Evolutionary conservation across 352 stramenopile species (phyloP).

Genomic region (Globisporangium canariense): DNA sequence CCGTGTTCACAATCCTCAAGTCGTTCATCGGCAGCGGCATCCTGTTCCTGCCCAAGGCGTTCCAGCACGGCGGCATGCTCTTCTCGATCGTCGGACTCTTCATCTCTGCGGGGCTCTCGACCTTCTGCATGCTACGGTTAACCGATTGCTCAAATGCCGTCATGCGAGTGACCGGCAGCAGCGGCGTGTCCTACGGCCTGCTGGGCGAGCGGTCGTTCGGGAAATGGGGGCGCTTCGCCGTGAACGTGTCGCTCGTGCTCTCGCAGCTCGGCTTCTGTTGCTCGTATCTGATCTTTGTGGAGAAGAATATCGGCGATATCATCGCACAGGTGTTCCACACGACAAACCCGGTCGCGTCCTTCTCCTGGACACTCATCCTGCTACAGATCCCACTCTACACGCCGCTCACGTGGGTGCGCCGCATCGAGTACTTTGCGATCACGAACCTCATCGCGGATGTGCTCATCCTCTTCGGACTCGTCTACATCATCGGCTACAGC

Average conservation of each 20-base stretch:
- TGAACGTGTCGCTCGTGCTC: constrained; percentile 69
- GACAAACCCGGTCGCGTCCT: constrained; percentile 38
- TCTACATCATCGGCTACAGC: constrained; percentile 60
- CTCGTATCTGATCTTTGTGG: constrained; percentile 75
- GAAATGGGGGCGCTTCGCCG: constrained; percentile 38
- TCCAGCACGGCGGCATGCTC: constrained; percentile 65
- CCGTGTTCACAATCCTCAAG: constrained; percentile 69
- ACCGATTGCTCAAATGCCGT: constrained; percentile 49
- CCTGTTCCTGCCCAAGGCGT: constrained; percentile 64
- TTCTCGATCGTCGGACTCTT: constrained; percentile 54
- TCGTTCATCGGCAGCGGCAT: constrained; percentile 71
- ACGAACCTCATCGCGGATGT: constrained; percentile 64
- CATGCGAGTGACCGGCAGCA: constrained; percentile 19
- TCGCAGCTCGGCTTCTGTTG: constrained; percentile 72
- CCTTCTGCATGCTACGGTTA: constrained; percentile 61
- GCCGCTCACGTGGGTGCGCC: constrained; percentile 62
- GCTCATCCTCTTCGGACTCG: constrained; percentile 51
- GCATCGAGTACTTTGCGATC: constrained; percentile 74
- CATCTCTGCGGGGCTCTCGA: constrained; percentile 42
- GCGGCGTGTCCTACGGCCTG: constrained; percentile 53
- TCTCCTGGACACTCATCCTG: constrained; percentile 51
- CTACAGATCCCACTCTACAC: constrained; percentile 70
- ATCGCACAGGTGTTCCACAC: constrained; percentile 47
- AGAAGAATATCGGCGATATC: constrained; percentile 64
- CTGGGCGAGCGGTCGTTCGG: constrained; percentile 58